Conservation (phyloP, 306 rosid species). For the Clitoria ternatea region DNA sequence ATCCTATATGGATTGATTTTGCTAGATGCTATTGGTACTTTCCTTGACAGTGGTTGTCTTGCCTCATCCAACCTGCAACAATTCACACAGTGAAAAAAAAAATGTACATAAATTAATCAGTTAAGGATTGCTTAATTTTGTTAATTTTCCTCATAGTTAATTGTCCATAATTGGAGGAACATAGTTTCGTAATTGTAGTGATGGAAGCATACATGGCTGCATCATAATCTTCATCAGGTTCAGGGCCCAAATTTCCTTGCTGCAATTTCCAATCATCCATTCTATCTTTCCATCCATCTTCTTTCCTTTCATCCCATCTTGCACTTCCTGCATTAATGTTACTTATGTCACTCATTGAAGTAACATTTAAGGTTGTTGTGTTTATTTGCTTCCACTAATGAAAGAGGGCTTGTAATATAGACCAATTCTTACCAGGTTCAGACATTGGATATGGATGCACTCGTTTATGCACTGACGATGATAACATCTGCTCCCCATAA, state of each 20-base stretch:
- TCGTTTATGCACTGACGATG: slow-evolving; percentile 75
- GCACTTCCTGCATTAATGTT: slow-evolving; percentile 54
- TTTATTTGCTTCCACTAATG: neutral
- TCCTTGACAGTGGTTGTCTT: slow-evolving; percentile 91
- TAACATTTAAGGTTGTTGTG: neutral
- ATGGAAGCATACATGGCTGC: slow-evolving; percentile 52
- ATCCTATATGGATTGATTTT: slow-evolving; percentile 94
- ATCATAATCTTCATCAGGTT: slow-evolving; percentile 62
- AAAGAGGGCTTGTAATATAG: neutral
- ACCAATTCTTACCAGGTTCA: slow-evolving; percentile 52
- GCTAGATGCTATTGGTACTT: slow-evolving; percentile 91
- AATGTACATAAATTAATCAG: neutral
- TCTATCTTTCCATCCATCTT: slow-evolving; percentile 58
- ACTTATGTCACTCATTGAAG: neutral
- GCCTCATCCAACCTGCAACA: slow-evolving; percentile 81
- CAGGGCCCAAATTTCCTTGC: slow-evolving; percentile 90
- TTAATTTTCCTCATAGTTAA: neutral
- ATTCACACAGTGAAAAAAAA: neutral
- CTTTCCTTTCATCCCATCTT: slow-evolving; percentile 80
- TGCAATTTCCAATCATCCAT: slow-evolving; percentile 96
- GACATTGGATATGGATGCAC: slow-evolving; percentile 75
- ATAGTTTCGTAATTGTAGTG: neutral
- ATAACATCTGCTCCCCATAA: slow-evolving; percentile 61
- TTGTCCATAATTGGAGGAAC: neutral
- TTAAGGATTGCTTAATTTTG: slow-evolving; percentile 2